phyloP scores from a whole-genome alignment of 371 early-diverging fungal species.

The Mucor ambiguus region DNA sequence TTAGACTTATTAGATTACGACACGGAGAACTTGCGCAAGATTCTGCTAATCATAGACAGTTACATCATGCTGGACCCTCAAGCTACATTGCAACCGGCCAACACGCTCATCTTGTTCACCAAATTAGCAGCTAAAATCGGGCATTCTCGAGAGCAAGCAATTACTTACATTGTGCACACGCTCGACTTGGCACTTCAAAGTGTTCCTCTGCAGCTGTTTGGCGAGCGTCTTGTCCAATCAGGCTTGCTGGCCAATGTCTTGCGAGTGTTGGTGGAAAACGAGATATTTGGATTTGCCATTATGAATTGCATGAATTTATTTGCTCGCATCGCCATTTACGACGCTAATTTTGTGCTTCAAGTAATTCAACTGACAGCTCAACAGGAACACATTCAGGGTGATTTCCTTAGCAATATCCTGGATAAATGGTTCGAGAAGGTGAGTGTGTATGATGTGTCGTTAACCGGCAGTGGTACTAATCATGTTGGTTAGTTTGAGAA shows the following conservation, averaged over 20 bases:
- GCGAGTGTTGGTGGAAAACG: constrained; percentile 51
- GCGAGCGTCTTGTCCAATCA: constrained; percentile 55
- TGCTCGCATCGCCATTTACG: constrained; percentile 66
- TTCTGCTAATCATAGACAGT: constrained; percentile 79
- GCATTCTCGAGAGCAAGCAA: constrained; percentile 63
- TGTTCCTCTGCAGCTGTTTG: constrained; percentile 52
- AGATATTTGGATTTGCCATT: constrained; percentile 64
- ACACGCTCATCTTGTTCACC: constrained; percentile 49
- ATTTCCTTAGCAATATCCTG: constrained; percentile 50
- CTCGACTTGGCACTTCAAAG: constrained; percentile 62
- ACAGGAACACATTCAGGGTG: constrained; percentile 36
- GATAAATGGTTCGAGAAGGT: constrained; percentile 76
- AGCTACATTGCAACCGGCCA: constrained; percentile 47
- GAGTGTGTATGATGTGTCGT: neutral
- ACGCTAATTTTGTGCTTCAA: constrained; percentile 53
- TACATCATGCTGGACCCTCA: constrained; percentile 72
- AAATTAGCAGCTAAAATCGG: constrained; percentile 60
- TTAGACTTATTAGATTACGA: constrained; percentile 72
- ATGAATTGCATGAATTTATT: constrained; percentile 67
- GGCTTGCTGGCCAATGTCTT: constrained; percentile 58
- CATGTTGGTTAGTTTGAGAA: constrained; percentile 67
- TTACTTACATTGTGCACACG: constrained; percentile 61
- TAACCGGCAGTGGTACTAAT: neutral
- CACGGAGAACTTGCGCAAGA: constrained; percentile 73
- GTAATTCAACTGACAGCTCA: constrained; percentile 51